Evolutionary conservation across 208 protist species (phyloP), one percentile per base, ranked within the genome.

Genomic region (Leishmania arabica): DNA sequence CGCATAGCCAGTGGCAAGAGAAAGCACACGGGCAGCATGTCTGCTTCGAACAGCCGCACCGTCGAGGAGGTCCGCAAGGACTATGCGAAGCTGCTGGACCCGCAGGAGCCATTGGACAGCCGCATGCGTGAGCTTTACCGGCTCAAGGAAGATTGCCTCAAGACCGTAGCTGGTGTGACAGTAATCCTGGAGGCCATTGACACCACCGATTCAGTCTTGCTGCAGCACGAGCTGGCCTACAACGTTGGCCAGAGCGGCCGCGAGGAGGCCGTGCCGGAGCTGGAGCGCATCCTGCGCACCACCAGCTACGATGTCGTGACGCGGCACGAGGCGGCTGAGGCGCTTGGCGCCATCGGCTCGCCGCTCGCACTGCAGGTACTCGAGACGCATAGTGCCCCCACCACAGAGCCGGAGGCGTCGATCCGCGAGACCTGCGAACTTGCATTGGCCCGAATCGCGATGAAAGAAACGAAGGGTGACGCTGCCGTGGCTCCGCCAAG

Each of bases 141-240:
- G 51, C 86, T 98, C 47, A 97, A 97, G 84, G 87, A 96, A 75
- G 75, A 82, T 24, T 88, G 94, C 69, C 86, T 96, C 27, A 90
- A 93, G 77, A 93, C 89, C 21, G 77, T 84, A 6, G 85, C 87
- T 1, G 93, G 90, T 27, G 90, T 91, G 5, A 62, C 75, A 42
- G 75, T 95, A 64, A 79, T 97, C 53, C 76, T 90, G 9, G 88
- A 95, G 81, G 91, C 89, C 37, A 85, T 98, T 42, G 93, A 96
- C 87, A 91, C 86, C 13, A 97, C 93, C 54, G 89, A 97, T 56
- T 99, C 96, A 11, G 98, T 96, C n/a, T 89, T 99, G 56, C 89
- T 99, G 24, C 96, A 98, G 84, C 99, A 99, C 87, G 99, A 99
- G 86, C 80, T 99, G 54, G 96, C 94, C n/a, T 99, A 99, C 92